phyloP scores from a whole-genome alignment of 768 basidiomycete species.

The Tulasnella sp. region DNA sequence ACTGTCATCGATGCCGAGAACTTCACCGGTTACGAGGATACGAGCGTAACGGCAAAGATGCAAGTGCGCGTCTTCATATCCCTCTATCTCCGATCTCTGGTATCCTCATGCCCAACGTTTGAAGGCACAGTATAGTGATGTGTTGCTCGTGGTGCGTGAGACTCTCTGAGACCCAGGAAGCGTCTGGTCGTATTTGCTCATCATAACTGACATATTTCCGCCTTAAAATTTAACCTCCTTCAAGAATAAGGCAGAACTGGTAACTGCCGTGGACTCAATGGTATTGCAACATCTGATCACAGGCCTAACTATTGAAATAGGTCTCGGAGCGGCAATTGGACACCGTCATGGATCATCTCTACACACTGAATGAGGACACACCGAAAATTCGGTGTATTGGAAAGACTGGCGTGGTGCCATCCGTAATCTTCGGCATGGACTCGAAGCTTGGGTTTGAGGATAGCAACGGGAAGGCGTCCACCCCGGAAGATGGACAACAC shows the following conservation, averaged over 20 bases:
- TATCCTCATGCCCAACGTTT: conserved; percentile 18
- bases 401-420: conserved; percentile 57
- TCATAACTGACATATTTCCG: not conserved
- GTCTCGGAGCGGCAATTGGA: conserved; percentile 64
- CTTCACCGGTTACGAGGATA: conserved; percentile 87
- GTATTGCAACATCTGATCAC: too few relatives aligned
- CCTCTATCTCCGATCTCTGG: conserved; percentile 5
- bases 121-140: conserved; percentile 79
- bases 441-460: conserved; percentile 54
- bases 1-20: conserved; percentile 90
- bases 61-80: conserved; percentile 29
- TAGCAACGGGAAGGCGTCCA: conserved; percentile 19
- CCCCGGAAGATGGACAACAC: conserved; percentile 27
- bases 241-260: conserved; percentile 85
- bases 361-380: conserved; percentile 81
- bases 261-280: conserved; percentile 22
- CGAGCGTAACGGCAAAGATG: conserved; percentile 83
- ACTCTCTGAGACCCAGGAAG: not conserved
- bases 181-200: not conserved
- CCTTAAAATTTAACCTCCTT: not conserved
- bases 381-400: conserved; percentile 68
- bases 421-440: conserved; percentile 79
- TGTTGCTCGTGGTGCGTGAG: conserved; percentile 63
- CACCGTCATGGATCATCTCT: conserved; percentile 71
- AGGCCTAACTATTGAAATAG: conserved; percentile 7